These are phyloP conservation scores for Paecilomyces formosus DNA, from an alignment of 2,329 filamentous ascomycete genomes.

Conservation along the genomic window DNA sequence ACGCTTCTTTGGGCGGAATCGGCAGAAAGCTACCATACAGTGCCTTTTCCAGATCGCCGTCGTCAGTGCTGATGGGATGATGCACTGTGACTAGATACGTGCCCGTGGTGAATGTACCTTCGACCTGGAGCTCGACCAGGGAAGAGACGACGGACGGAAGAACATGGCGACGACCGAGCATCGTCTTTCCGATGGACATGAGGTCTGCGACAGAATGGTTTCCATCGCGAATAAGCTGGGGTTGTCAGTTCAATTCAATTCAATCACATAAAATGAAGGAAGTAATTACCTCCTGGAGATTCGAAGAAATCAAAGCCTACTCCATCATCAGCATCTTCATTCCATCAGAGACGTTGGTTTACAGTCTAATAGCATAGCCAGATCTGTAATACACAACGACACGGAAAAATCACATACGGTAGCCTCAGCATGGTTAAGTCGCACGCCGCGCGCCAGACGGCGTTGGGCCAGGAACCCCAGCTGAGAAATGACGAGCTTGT, in stretches of 20 bases:
- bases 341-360: not conserved
- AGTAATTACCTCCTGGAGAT: slow-evolving; percentile 69
- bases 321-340: slow-evolving; percentile 4
- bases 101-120: slow-evolving; percentile 84
- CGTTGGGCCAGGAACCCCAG: slow-evolving; percentile 80
- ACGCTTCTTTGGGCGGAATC: slow-evolving; percentile 60
- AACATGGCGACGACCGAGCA: slow-evolving; percentile 90
- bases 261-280: not conserved
- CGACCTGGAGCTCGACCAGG: slow-evolving; percentile 79
- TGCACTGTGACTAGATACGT: slow-evolving; percentile 94
- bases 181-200: slow-evolving; percentile 82
- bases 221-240: slow-evolving; percentile 85
- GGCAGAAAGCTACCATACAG: slow-evolving; percentile 90
- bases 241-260: not conserved
- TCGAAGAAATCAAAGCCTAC: slow-evolving; percentile 61
- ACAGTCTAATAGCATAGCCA: not conserved
- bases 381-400: not conserved
- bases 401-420: slow-evolving; percentile 45
- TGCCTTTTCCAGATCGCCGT: slow-evolving; percentile 78
- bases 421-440: slow-evolving; percentile 84
- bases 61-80: slow-evolving; percentile 75
- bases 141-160: slow-evolving; percentile 72
- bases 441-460: slow-evolving; percentile 77
- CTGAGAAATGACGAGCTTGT: slow-evolving; percentile 92
- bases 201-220: slow-evolving; percentile 85